Base-by-base conservation (phyloP, 176 grass and related monocot species). In the Hyparrhenia diplandra region DNA sequence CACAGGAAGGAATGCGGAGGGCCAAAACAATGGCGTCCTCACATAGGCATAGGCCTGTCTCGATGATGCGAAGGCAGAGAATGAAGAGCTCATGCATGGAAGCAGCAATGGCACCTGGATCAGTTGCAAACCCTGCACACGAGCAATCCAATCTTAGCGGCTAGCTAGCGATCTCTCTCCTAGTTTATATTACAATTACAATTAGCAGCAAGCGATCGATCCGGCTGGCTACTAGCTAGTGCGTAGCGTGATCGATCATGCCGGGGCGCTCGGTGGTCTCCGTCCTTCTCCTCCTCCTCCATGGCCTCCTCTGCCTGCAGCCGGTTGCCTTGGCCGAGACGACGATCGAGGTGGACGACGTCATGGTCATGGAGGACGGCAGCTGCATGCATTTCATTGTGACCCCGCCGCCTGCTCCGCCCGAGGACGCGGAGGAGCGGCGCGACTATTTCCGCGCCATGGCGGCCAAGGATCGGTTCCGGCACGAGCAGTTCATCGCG, bases 231-330 rank as follows among this genome's bases (percentile, higher is more conserved):
- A n/a, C n/a, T n/a, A n/a, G n/a, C n/a, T n/a, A n/a, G n/a, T n/a
- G n/a, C n/a, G n/a, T n/a, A n/a, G n/a, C n/a, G n/a, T n/a, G n/a
- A n/a, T 60, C 23, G 24, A 51, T 79, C 6, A 60, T 80, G 74
- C 76, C 45, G 39, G 32, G 54, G 74, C 37, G 59, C 58, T 63
- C 71, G 72, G 30, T 60, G 76, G 40, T 36, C 52, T 11, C 80
- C 54, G 1, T 80, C 51, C 3, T 79, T 71, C 8, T 91, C 81
- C 72, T 89, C 27, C 40, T 10, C 75, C 46, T 90, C 91, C 74
- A 67, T 85, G 73, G 82, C 67, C 36, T 70, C 71, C 66, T 82
- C 68, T 2, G 25, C n/a, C 60, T 5, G 55, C 74, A 14, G 42
- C 29, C n/a, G 62, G 27, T 10, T 17, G 27, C 29, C 18, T 2